Base-by-base conservation (phyloP, 169 alveolate genomes). In the Cryptosporidium parvum region DNA sequence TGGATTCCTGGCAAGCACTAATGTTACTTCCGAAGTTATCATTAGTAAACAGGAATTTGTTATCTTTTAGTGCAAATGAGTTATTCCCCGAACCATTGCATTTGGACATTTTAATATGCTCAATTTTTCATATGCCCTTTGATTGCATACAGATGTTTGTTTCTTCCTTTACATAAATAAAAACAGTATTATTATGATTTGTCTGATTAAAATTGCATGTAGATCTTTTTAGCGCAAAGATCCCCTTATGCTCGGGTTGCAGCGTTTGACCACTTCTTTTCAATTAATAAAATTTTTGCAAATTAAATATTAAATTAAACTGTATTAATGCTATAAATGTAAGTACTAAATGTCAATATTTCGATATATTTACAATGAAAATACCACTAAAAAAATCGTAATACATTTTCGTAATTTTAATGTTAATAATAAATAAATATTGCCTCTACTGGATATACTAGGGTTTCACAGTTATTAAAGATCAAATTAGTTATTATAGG, bases 221-320 rank as follows among this genome's bases (percentile, higher is more conserved):
- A 73, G 86, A 73, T 73, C 86, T 73, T 37, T 44, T 53, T 33
- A 73, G 86, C 86, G 86, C 86, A 73, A 73, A 59, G 70, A 69
- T 69, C 84, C 84, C 84, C 31, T 31, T 39, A 73, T 73, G 86
- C 86, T 73, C 86, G 86, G 59, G 72, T 71, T 59, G 71, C 86
- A 59, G 70, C 86, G 68, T 73, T 56, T 56, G 86, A 73, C 86
- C 86, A 73, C 52, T 37, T 14, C 37, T 44, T 44, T 69, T 42
- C 62, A 42, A 26, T 23, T 69, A 69, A 69, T 69, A 26, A 45
- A 69, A 56, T n/a, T 56, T 69, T 69, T 69, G 62, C 58, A 69
- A 69, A 56, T 21, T 56, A 23, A n/a, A 21, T 56, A 56, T 56
- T 56, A 10, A 9, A 23, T 23, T 5, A 56, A 23, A 23, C 23